Conservation (phyloP, 1,139 yeast species). For the Yamadazyma mexicana region DNA sequence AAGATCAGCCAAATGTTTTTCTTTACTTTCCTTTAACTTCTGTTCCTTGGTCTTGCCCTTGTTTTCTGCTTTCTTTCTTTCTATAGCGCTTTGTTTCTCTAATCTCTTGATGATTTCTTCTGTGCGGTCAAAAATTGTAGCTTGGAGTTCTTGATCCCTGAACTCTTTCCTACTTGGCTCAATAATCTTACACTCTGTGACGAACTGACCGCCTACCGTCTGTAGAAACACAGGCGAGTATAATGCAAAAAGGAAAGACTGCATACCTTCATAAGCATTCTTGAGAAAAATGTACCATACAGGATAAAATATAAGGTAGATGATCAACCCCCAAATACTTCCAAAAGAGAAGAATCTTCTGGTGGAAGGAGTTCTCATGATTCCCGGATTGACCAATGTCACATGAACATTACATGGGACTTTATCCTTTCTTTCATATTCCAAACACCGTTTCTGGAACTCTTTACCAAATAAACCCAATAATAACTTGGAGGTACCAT, state of each 20-base stretch:
- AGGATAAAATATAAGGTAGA: conserved; percentile 75
- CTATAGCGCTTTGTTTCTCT: conserved; percentile 72
- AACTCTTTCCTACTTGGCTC: conserved; percentile 64
- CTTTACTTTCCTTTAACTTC: conserved; percentile 18
- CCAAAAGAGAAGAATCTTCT: conserved; percentile 81
- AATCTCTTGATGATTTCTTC: conserved; percentile 53
- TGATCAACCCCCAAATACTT: conserved; percentile 62
- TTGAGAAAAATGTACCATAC: conserved; percentile 79
- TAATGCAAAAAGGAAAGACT: conserved; percentile 68
- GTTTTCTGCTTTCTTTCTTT: conserved; percentile 46
- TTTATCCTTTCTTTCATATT: conserved; percentile 61
- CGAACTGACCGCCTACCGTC: conserved; percentile 62
- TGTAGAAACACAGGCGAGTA: conserved; percentile 67
- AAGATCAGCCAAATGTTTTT: conserved; percentile 16
- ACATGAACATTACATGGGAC: conserved; percentile 70
- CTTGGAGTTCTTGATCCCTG: conserved; percentile 60
- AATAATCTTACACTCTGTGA: conserved; percentile 70
- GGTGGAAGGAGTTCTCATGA: conserved; percentile 84
- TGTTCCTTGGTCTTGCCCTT: conserved; percentile 19
- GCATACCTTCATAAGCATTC: conserved; percentile 76
- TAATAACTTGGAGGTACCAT: conserved; percentile 79
- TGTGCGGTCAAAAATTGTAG: conserved; percentile 61
- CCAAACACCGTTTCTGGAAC: conserved; percentile 62
- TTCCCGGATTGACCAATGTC: conserved; percentile 86
- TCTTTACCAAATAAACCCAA: conserved; percentile 73